phyloP scores from a whole-genome alignment of 1,284 basidiomycete genomes.

The Trametes polyzona region DNA sequence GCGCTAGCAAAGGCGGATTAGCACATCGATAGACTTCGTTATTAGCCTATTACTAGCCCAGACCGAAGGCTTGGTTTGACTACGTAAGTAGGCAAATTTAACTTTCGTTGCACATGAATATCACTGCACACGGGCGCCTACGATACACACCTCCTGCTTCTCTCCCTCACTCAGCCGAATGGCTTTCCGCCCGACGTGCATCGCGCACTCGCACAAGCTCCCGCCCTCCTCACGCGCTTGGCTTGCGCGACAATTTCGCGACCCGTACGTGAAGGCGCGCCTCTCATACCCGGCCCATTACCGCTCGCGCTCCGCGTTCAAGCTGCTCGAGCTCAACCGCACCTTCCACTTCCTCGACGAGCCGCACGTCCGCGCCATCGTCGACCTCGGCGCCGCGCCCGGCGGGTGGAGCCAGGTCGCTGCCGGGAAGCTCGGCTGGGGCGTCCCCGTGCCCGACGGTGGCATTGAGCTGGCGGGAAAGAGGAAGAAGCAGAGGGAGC shows the following conservation, averaged over 20 bases:
- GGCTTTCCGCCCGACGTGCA: not conserved
- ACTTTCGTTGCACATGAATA: too few species aligned
- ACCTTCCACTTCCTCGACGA: constrained; percentile 56
- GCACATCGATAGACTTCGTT: too few species aligned
- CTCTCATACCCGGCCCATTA: constrained; percentile 49
- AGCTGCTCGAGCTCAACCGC: constrained; percentile 75
- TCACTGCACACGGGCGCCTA: too few species aligned
- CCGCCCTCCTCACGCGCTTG: constrained; percentile 40
- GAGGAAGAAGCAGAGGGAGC: not conserved
- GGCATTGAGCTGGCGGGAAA: constrained; percentile 4
- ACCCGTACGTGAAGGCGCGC: constrained; percentile 72
- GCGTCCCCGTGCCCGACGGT: constrained; percentile 13
- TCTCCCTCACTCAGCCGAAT: not conserved
- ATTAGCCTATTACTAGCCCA: too few species aligned
- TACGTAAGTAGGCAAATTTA: too few species aligned
- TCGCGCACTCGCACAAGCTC: constrained; percentile 19
- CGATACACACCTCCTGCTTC: too few species aligned
- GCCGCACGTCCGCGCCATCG: constrained; percentile 59
- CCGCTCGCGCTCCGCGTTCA: constrained; percentile 85
- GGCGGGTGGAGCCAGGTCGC: constrained; percentile 90
- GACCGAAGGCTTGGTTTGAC: too few species aligned
- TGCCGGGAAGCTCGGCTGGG: constrained; percentile 53
- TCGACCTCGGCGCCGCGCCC: constrained; percentile 87
- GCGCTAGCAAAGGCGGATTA: too few species aligned
- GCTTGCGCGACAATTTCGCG: constrained; percentile 64